Base-by-base conservation (phyloP, 2,329 filamentous ascomycete genomes). In the Arachnopeziza araneosa region DNA sequence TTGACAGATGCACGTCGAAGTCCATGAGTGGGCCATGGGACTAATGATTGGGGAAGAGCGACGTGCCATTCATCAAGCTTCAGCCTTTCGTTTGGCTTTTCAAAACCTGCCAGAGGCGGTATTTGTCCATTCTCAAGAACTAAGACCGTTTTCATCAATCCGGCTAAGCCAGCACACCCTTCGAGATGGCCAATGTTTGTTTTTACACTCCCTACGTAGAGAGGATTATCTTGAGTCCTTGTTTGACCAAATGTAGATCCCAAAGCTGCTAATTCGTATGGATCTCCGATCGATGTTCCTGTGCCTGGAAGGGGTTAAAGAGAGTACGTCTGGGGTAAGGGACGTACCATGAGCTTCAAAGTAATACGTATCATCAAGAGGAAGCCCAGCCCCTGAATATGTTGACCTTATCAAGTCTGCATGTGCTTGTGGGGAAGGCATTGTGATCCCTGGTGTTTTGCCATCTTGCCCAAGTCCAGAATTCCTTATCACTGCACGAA, bases 391-490 rank as follows among this genome's bases (percentile, higher is more conserved):
- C 17, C 5, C 36, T 17, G 59, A 30, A 50, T 66, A 64, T 8
- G 54, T 54, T 19, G 8, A 26, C 36, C 60, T 53, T 2, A 64
- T 66, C 1, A 61, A 14, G 14, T 52, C 58, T 21, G 56, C 60
- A 36, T 83, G 81, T 1, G 79, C 76, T 2, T 66, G 57, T 1
- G 72, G 68, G 54, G 73, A 83, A 0, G 83, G 83, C 69, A 81
- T 75, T 0, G 81, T 84, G 60, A 85, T 79, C 0, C 81, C 82
- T 17, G 67, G 74, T 0, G 84, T 86, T 21, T 77, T 74, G 1
- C 86, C 86, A 66, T 88, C 84, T 60, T 81, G 78, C 61, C 84
- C 85, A 36, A 79, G 74, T 0, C 74, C 73, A 0, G 77, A 81
- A 6, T 75, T 79, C n/a, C 80, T 76, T 58, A 86, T 80, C 23